Conservation (phyloP, 2,329 filamentous ascomycete species). For the Hypocreales sp. region DNA sequence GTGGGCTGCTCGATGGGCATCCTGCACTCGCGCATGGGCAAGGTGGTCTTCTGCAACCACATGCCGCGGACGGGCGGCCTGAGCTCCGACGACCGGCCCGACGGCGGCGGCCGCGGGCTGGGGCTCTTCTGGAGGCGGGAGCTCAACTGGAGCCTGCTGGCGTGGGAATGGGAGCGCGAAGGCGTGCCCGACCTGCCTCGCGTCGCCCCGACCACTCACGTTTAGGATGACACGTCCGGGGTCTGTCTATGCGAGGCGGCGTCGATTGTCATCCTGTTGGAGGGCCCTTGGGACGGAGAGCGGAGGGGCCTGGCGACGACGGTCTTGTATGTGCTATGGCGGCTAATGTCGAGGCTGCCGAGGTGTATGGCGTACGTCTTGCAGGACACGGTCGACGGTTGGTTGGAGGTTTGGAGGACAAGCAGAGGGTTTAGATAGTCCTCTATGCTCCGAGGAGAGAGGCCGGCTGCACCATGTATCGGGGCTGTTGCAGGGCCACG, state of each 20-base stretch:
- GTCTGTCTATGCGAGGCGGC: slow-evolving; percentile 19
- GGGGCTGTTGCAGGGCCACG: slow-evolving; percentile 6
- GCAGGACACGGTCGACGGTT: slow-evolving; percentile 9
- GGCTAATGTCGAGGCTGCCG: too few relatives aligned
- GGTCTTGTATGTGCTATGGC: too few relatives aligned
- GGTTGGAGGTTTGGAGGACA: slow-evolving; percentile 21
- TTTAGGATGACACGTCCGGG: slow-evolving; percentile 27
- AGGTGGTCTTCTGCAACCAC: slow-evolving; percentile 63
- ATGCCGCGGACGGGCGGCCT: slow-evolving; percentile 74
- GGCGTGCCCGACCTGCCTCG: slow-evolving; percentile 19
- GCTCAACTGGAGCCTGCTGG: slow-evolving; percentile 73
- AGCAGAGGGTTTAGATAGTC: slow-evolving; percentile 35
- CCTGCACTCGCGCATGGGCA: slow-evolving; percentile 81
- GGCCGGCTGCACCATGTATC: neutral
- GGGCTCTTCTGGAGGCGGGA: slow-evolving; percentile 59
- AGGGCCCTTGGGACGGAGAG: too few relatives aligned
- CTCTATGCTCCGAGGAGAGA: slow-evolving; percentile 18
- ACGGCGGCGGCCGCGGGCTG: slow-evolving; percentile 43
- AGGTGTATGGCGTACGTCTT: too few relatives aligned
- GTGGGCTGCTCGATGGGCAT: slow-evolving; percentile 96
- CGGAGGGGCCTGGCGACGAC: too few relatives aligned
- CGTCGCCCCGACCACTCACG: slow-evolving; percentile 34
- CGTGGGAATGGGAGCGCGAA: slow-evolving; percentile 56
- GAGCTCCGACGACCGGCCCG: slow-evolving; percentile 55
- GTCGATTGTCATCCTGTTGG: too few relatives aligned